phyloP scores from a whole-genome alignment of 192 early-diverging fungal genomes.

The Coemansia sp. region DNA sequence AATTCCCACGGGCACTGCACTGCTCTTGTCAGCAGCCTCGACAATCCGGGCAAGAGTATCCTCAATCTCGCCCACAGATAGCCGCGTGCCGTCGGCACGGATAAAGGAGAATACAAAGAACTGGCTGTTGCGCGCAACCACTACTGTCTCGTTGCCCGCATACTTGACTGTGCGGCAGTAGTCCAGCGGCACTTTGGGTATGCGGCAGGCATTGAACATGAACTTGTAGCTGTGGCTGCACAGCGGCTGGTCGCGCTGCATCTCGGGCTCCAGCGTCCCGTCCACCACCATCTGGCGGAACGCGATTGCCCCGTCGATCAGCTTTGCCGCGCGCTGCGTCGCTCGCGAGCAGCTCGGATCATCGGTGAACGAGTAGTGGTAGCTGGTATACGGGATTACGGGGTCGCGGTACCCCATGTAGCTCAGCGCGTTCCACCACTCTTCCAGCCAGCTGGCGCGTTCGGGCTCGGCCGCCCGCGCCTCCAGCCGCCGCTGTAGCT shows the following conservation, averaged over 20 bases:
- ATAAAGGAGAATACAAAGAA: constrained; percentile 74
- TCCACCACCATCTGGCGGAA: constrained; percentile 76
- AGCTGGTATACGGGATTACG: constrained; percentile 93
- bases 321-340: constrained; percentile 77
- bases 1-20: constrained; percentile 72
- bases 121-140: constrained; percentile 82
- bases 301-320: constrained; percentile 74
- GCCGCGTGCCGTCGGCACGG: constrained; percentile 46
- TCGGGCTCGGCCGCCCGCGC: constrained; percentile 62
- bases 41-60: constrained; percentile 64
- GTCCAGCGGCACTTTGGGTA: constrained; percentile 84
- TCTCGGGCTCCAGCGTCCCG: constrained; percentile 76
- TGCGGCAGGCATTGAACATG: constrained; percentile 95
- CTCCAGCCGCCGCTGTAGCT: constrained; percentile 76
- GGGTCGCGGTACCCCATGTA: constrained; percentile 94
- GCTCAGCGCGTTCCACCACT: constrained; percentile 96
- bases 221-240: constrained; percentile 89
- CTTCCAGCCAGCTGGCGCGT: constrained; percentile 82
- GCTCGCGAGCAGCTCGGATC: constrained; percentile 66
- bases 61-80: constrained; percentile 76
- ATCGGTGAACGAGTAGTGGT: constrained; percentile 92
- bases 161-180: constrained; percentile 66
- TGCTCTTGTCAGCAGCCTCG: constrained; percentile 54
- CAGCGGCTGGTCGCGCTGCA: constrained; percentile 62
- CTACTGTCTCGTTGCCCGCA: constrained; percentile 65